These are phyloP conservation scores for Fusarium sp. DNA, from an alignment of 2,329 filamentous ascomycete species.

Conservation along the genomic window DNA sequence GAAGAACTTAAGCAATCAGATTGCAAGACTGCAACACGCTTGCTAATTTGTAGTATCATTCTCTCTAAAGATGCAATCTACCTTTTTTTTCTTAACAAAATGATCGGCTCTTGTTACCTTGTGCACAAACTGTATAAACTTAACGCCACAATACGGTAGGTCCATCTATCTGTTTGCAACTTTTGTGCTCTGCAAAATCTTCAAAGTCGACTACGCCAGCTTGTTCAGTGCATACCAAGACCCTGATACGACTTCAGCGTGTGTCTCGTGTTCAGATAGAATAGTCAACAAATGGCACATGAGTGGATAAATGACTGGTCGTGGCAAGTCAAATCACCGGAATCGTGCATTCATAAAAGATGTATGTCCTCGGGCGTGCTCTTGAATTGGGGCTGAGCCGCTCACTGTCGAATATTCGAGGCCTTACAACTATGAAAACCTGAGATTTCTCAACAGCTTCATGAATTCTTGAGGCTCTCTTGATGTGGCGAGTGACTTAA, in stretches of 20 bases:
- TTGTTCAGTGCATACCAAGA: conserved; percentile 15
- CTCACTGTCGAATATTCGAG: conserved; percentile 8
- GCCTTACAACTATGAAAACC: conserved; percentile 2
- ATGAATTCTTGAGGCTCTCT: conserved; percentile 22
- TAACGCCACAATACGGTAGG: conserved; percentile 8
- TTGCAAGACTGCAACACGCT: conserved; percentile 6
- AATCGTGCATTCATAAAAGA: conserved; percentile 23
- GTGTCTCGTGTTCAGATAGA: conserved; percentile 42
- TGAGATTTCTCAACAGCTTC: background rate
- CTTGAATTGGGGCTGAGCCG: conserved; percentile 1
- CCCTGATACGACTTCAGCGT: conserved; percentile 23
- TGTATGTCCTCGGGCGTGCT: background rate
- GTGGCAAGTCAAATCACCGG: conserved; percentile 25
- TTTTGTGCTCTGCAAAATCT: conserved; percentile 20
- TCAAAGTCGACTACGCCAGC: conserved; percentile 21
- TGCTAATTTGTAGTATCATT: background rate
- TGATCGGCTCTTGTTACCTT: background rate
- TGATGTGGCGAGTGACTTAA: conserved; percentile 4
- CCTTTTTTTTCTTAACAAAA: conserved; percentile 1
- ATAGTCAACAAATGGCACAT: conserved; percentile 4
- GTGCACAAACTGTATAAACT: background rate
- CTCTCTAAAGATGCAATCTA: background rate
- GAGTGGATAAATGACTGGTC: conserved; percentile 10
- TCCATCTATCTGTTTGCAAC: conserved; percentile 5
- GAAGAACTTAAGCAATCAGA: background rate